Conservation (phyloP, 2,329 filamentous ascomycete genomes). For the Basipetospora chlamydospora region DNA sequence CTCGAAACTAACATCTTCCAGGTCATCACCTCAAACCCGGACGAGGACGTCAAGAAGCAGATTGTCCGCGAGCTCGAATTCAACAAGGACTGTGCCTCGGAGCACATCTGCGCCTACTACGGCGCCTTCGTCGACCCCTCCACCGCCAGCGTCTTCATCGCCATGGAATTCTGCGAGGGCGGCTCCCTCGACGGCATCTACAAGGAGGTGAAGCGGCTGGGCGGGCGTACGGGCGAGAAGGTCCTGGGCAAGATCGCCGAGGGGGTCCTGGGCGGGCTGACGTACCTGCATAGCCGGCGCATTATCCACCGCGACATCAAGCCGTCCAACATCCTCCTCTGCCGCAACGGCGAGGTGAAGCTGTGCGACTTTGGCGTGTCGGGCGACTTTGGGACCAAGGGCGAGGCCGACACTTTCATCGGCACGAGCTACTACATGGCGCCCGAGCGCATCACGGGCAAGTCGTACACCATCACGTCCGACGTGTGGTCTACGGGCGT, state of each 20-base stretch:
- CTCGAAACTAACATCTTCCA: constrained; percentile 19
- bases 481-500: constrained; percentile 98
- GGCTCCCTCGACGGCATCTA: constrained; percentile 95
- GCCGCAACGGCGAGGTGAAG: constrained; percentile 85
- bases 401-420: constrained; percentile 97
- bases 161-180: constrained; percentile 98
- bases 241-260: constrained; percentile 94
- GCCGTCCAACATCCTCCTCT: constrained; percentile 90
- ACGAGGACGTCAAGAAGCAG: constrained; percentile 96
- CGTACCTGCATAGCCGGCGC: constrained; percentile 86
- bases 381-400: constrained; percentile 95
- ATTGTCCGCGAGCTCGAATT: constrained; percentile 93
- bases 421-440: constrained; percentile 99
- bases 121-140: constrained; percentile 92
- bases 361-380: constrained; percentile 97
- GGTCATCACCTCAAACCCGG: constrained; percentile 97
- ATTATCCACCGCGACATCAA: constrained; percentile 99
- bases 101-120: constrained; percentile 95
- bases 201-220: constrained; percentile 89
- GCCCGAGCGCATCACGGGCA: constrained; percentile 90
- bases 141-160: constrained; percentile 94
- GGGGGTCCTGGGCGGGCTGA: constrained; percentile 82
- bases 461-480: constrained; percentile 95
- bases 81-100: constrained; percentile 92
- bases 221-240: constrained; percentile 90